Percentiles rank a stretch among this genome's conserved stretches.
These are phyloP conservation scores for Aspergillus incahuasiensis DNA, from an alignment of 495 filamentous ascomycete genomes.

Conservation along the genomic window DNA sequence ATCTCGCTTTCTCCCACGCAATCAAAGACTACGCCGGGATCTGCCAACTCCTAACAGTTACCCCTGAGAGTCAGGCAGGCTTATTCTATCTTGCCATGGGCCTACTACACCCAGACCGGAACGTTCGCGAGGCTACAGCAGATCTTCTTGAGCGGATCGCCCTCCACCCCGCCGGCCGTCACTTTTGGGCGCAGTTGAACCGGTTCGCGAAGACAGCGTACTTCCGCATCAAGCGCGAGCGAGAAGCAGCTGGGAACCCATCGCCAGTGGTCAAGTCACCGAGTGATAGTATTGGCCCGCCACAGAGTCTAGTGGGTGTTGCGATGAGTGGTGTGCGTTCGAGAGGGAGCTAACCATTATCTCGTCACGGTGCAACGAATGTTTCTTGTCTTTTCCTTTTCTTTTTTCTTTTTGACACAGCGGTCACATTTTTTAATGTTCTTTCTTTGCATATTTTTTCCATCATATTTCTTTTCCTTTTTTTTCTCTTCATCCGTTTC, in stretches of 20 bases:
- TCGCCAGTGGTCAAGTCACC: neutral
- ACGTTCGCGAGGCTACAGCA: constrained; percentile 71
- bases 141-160: constrained; percentile 78
- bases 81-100: constrained; percentile 90
- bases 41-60: constrained; percentile 78
- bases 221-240: constrained; percentile 62
- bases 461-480: neutral
- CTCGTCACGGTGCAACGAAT: neutral
- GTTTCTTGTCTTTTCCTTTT: neutral
- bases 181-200: constrained; percentile 85
- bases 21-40: constrained; percentile 84
- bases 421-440: neutral
- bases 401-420: neutral
- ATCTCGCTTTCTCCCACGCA: constrained; percentile 68
- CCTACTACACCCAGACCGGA: constrained; percentile 82
- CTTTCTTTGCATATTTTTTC: neutral
- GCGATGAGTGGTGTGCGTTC: constrained; percentile 28
- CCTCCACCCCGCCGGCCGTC: constrained; percentile 82
- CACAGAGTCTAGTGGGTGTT: constrained; percentile 37
- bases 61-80: constrained; percentile 82
- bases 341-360: neutral
- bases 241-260: constrained; percentile 35
- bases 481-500: no score
- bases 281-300: constrained; percentile 24
- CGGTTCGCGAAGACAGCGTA: constrained; percentile 84